Evolutionary conservation across 345 rosid genomes (phyloP).

Genomic region (Jatropha curcas): DNA sequence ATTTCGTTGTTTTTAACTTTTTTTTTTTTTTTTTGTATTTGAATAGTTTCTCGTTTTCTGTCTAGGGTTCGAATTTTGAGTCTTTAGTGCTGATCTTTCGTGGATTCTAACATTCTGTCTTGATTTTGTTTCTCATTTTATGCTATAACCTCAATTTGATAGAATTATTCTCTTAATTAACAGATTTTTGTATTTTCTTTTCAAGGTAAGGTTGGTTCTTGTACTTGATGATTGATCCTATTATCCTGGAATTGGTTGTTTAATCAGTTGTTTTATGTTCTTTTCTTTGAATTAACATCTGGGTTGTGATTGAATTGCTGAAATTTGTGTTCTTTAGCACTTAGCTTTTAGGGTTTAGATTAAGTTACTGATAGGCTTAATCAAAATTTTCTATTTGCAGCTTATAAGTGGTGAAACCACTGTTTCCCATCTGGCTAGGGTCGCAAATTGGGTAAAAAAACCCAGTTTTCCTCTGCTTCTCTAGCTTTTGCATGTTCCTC

Average conservation of each 20-base stretch:
- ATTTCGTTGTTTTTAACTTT: neutral
- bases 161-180: conserved; percentile 1
- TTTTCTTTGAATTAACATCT: neutral
- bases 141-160: conserved; percentile 7
- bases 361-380: neutral
- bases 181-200: conserved; percentile 5
- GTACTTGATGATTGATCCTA: neutral
- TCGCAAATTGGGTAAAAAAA: neutral
- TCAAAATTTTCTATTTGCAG: neutral
- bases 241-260: neutral
- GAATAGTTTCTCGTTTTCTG: neutral
- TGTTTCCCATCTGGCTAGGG: conserved; percentile 9
- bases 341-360: conserved; percentile 9
- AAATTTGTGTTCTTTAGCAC: neutral
- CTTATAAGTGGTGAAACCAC: neutral
- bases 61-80: conserved; percentile 8
- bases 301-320: conserved; percentile 17
- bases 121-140: neutral
- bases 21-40: neutral
- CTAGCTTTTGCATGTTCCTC: neutral
- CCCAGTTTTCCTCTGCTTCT: conserved; percentile 8
- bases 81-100: neutral
- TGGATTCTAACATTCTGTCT: conserved; percentile 7
- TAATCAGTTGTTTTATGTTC: neutral
- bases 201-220: conserved; percentile 8